Percentiles rank a stretch among this genome's conserved stretches.
These are phyloP conservation scores for Fusarium lateritium DNA, from an alignment of 2,329 filamentous ascomycete species.

Conservation along the genomic window DNA sequence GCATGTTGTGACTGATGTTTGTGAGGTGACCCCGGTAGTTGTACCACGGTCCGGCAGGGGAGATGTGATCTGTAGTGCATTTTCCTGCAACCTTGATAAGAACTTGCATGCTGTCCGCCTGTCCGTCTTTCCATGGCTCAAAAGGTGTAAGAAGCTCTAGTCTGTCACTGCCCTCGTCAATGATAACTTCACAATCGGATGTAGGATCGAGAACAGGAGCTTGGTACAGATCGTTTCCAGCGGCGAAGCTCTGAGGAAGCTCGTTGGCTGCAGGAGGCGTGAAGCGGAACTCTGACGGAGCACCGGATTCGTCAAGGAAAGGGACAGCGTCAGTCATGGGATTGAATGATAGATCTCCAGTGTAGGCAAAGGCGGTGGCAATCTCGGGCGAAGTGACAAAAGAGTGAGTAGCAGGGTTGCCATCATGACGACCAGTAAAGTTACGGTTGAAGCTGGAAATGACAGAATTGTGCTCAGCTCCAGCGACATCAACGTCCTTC, in stretches of 20 bases:
- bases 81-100: conserved; percentile 97
- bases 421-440: conserved; percentile 55
- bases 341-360: conserved; percentile 94
- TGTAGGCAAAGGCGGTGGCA: conserved; percentile 94
- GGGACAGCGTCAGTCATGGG: conserved; percentile 81
- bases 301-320: conserved; percentile 75
- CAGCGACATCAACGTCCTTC: conserved; percentile 72
- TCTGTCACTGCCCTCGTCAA: conserved; percentile 50
- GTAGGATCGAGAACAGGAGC: not conserved
- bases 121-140: conserved; percentile 56
- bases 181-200: not conserved
- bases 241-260: not conserved
- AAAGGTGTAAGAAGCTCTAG: conserved; percentile 50
- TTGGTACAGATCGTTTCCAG: not conserved
- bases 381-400: conserved; percentile 91
- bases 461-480: conserved; percentile 83
- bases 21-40: conserved; percentile 99
- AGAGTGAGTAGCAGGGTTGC: conserved; percentile 61
- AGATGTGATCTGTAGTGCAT: conserved; percentile 98
- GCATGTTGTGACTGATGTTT: conserved; percentile 97
- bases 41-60: conserved; percentile 93
- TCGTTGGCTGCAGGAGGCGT: not conserved
- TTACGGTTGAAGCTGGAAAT: conserved; percentile 83
- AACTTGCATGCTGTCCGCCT: conserved; percentile 72
- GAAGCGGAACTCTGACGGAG: not conserved